Base-by-base conservation (phyloP, 139 green algal genomes). In the Coelastrella sp. region DNA sequence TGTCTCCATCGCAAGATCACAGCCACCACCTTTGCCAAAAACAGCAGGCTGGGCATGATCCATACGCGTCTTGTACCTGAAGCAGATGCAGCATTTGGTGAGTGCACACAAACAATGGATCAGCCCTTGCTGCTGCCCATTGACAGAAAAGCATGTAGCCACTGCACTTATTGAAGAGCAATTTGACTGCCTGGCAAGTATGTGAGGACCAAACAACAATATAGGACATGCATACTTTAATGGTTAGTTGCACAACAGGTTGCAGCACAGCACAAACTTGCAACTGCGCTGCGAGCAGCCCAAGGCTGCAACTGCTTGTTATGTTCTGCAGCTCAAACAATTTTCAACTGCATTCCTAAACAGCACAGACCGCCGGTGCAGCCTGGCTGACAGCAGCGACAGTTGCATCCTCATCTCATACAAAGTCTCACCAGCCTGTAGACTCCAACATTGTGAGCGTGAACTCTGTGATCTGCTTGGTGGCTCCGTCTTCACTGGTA, bases 21-120 rank as follows among this genome's bases (percentile, higher is more conserved):
- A 90, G 58, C 85, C 85, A 49, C 58, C 85, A 19, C 59, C 85
- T 17, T 20, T 60, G 25, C 85, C 85, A 83, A 83, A 90, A 7
- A 78, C 57, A 7, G 74, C 35, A 5, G 73, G n/a, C 24, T 90
- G 85, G 0, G 85, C 84, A 27, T 72, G 25, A 22, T 74, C 73
- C 74, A 76, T 90, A 20, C 68, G 58, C 0, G 85, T 90, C 57
- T 83, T 81, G 74, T 90, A 90, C 85, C 85, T 90, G 68, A 78
- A 19, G 25, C 63, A 72, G 63, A 72, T 22, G 63, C 63, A 72
- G 63, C 63, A 72, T 3, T 14, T 72, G 15, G 35, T 49, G 35
- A 49, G 1, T 49, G 35, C 35, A 49, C 35, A 49, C 35, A 49
- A 49, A 49, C 35, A 49, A 49, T 49, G 35, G 35, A 3, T 49